Conservation (phyloP, 805 yeast species). For the Ascoidea tarda region DNA sequence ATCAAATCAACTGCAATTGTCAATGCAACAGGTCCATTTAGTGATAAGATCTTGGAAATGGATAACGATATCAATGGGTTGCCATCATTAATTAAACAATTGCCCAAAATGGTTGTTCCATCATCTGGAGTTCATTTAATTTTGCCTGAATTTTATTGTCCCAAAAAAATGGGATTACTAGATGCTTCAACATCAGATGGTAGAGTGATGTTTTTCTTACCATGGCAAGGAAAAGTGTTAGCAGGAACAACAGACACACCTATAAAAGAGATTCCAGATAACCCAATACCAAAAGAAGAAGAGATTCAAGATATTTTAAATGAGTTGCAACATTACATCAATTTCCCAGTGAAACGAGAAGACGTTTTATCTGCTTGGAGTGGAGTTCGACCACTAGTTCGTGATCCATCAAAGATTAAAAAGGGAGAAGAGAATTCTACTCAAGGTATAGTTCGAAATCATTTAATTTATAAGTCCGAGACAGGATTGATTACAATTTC, state of each 20-base stretch:
- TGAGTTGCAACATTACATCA: conserved; percentile 82
- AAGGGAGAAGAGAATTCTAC: conserved; percentile 39
- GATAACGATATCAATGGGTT: conserved; percentile 57
- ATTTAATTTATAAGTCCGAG: conserved; percentile 57
- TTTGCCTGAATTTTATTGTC: conserved; percentile 85
- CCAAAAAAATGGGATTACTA: conserved; percentile 72
- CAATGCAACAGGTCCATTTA: conserved; percentile 91
- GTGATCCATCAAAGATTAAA: conserved; percentile 52
- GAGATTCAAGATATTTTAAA: conserved; percentile 79
- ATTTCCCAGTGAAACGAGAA: conserved; percentile 75
- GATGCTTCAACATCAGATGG: conserved; percentile 93
- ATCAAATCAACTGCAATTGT: conserved; percentile 65
- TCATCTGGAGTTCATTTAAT: conserved; percentile 89
- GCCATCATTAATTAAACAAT: conserved; percentile 35
- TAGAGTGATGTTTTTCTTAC: conserved; percentile 91
- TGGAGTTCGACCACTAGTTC: conserved; percentile 89
- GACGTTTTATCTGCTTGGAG: conserved; percentile 95
- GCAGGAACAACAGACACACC: conserved; percentile 97
- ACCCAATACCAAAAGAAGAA: conserved; percentile 74
- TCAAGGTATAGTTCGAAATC: conserved; percentile 85
- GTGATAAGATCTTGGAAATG: conserved; percentile 77
- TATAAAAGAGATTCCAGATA: conserved; percentile 45
- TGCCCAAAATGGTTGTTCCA: conserved; percentile 81
- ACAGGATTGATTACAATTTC: conserved; percentile 78
- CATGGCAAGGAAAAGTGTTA: conserved; percentile 94